Percentiles rank a stretch among this genome's conserved stretches.
Conservation (phyloP, 345 rosid genomes). For the Hibiscus trionum region DNA sequence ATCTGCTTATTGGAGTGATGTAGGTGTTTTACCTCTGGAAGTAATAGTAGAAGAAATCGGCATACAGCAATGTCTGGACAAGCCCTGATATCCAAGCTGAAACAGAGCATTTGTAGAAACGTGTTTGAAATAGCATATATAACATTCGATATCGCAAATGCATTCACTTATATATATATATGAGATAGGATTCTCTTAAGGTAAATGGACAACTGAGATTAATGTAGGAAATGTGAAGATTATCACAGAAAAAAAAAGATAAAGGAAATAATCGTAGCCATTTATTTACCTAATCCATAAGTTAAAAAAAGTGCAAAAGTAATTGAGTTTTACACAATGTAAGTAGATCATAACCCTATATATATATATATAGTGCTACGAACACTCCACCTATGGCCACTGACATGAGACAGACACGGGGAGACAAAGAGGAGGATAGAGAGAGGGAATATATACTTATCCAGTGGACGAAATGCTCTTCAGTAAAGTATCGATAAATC, state of each 20-base stretch:
- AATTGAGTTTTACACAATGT: too few species aligned
- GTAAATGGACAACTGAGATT: too few species aligned
- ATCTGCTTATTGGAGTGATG: neutral
- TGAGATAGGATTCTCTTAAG: too few species aligned
- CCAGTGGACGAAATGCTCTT: constrained; percentile 60
- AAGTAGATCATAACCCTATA: too few species aligned
- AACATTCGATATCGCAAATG: neutral
- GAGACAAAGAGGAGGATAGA: too few species aligned
- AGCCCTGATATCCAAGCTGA: constrained; percentile 77
- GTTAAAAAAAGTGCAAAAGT: too few species aligned
- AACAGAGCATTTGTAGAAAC: neutral
- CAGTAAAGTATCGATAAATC: constrained; percentile 73
- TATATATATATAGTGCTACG: too few species aligned
- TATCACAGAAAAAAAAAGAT: too few species aligned
- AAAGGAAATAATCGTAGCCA: too few species aligned
- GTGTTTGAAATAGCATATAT: neutral
- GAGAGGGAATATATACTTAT: constrained; percentile 44
- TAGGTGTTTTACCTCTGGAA: constrained; percentile 43
- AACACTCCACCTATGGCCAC: neutral
- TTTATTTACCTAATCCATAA: too few species aligned
- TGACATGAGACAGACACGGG: too few species aligned
- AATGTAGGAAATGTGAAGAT: too few species aligned
- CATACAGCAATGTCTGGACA: constrained; percentile 67
- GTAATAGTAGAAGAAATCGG: constrained; percentile 79
- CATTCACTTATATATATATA: neutral